These are phyloP conservation scores for Cyclotella cryptica DNA, from an alignment of 108 stramenopile genomes.

Conservation along the genomic window DNA sequence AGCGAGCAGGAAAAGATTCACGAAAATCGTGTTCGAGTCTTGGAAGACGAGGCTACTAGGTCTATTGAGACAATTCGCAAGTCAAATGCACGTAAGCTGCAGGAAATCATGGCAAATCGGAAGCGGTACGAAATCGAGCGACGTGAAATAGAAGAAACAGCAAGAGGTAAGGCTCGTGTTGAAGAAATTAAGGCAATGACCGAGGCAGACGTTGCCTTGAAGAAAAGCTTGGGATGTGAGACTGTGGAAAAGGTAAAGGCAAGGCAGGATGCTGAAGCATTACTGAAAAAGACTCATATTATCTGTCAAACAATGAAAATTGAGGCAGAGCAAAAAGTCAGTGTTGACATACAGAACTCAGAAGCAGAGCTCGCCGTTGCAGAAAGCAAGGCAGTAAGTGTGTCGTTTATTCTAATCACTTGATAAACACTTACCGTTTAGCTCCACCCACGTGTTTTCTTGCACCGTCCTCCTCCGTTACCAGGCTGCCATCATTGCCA, in stretches of 20 bases:
- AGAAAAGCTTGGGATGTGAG: conserved; percentile 52
- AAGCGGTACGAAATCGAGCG: conserved; percentile 62
- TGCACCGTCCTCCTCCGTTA: background rate
- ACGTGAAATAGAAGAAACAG: conserved; percentile 58
- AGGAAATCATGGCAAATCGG: conserved; percentile 59
- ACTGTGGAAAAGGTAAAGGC: conserved; percentile 58
- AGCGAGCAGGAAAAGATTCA: conserved; percentile 62
- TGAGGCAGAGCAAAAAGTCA: conserved; percentile 40
- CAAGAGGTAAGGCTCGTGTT: conserved; percentile 54
- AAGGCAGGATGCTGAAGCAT: conserved; percentile 62
- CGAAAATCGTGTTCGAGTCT: conserved; percentile 54
- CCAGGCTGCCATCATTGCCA: conserved; percentile 55
- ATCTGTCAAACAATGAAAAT: conserved; percentile 55
- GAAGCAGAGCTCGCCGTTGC: conserved; percentile 56
- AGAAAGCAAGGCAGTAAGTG: conserved; percentile 47
- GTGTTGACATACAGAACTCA: conserved; percentile 45
- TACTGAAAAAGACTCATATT: conserved; percentile 56
- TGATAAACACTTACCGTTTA: background rate
- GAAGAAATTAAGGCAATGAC: conserved; percentile 58
- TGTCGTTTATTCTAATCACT: background rate
- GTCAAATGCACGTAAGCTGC: conserved; percentile 54
- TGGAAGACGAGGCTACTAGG: conserved; percentile 54
- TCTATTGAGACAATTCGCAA: conserved; percentile 55
- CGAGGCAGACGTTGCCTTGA: conserved; percentile 52
- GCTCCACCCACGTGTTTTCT: background rate